Base-by-base conservation (phyloP, 345 rosid species). In the Conringia planisiliqua region DNA sequence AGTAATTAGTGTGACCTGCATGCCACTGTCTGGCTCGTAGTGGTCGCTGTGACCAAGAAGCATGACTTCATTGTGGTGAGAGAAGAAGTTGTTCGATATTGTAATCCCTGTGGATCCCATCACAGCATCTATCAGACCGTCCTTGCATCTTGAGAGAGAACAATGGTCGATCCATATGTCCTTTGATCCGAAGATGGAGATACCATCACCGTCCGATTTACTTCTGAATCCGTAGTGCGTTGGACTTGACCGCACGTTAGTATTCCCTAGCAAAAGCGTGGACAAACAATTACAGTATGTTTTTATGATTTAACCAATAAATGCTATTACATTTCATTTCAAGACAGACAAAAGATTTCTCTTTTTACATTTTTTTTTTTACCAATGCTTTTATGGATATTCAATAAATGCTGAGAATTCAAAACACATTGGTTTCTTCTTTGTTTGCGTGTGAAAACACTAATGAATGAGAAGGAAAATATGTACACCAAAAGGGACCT, bases 101-200 rank as follows among this genome's bases (percentile, higher is more conserved):
- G 99, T 95, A 52, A 95, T 92, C 52, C 87, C 97, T 3, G 99
- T 90, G 5, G 94, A 92, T 0, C 99, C 98, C 97, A 95, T 92
- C 58, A 95, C 86, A 0, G 96, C 99, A 67, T 95, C 99, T 6
- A 95, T 89, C 64, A 95, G 70, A 7, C 99, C 99, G n/a, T 95
- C 99, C 38, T 83, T 92, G 78, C 99, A 95, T 63, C 85, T 89
- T 5, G 97, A 92, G 1, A 95, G 80, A 2, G 97, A 90, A 80
- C 99, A 95, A 40, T 95, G 99, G 71, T 95, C 99, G 13, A 95
- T 87, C 99, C 99, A 95, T 65, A 95, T 75, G 84, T 95, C 97
- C 47, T 84, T 86, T 13, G 97, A 66, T n/a, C 99, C 99, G 38
- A 90, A 92, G 36, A 95, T 82, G 20, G 97, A 92, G 70, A 95